phyloP scores from a whole-genome alignment of 2,329 filamentous ascomycete species.

The Penicillium paneum region DNA sequence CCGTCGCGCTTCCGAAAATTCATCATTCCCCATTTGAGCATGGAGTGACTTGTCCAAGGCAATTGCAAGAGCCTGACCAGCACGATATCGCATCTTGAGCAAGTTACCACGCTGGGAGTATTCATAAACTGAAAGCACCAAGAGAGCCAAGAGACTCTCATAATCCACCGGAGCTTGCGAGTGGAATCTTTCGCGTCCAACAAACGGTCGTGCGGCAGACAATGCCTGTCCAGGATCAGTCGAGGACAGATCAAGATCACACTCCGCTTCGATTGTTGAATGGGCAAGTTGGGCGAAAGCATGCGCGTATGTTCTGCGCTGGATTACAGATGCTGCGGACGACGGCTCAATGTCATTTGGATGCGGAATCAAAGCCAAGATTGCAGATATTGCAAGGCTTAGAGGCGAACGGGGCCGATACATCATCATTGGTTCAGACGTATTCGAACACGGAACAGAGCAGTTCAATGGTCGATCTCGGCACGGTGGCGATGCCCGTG shows the following conservation, averaged over 20 bases:
- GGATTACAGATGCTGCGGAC: constrained; percentile 33
- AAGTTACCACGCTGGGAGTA: constrained; percentile 47
- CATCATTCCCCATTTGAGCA: constrained; percentile 32
- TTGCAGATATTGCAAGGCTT: constrained; percentile 43
- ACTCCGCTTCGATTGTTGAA: constrained; percentile 41
- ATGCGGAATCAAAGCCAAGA: constrained; percentile 44
- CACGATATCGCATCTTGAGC: constrained; percentile 46
- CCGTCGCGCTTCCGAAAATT: constrained; percentile 41
- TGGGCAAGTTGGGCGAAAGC: constrained; percentile 40
- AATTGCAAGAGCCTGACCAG: constrained; percentile 43
- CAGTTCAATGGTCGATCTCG: constrained; percentile 36
- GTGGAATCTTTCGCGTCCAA: constrained; percentile 39
- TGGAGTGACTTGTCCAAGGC: constrained; percentile 46
- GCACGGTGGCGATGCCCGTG: constrained; percentile 29
- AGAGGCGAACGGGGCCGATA: constrained; percentile 44
- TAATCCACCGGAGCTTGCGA: constrained; percentile 40
- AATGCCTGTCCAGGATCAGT: constrained; percentile 43
- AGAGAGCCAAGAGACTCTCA: constrained; percentile 41
- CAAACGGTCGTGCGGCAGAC: constrained; percentile 28
- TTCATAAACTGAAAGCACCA: constrained; percentile 46
- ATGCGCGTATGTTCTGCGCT: constrained; percentile 41
- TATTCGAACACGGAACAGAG: constrained; percentile 28
- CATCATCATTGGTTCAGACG: constrained; percentile 30
- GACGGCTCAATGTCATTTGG: constrained; percentile 39
- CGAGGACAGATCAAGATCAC: constrained; percentile 41